A percentile compares a stretch with the other conserved stretches of the same genome.
Evolutionary conservation across 225 moss, liverwort and hornwort species (phyloP).

Genomic region (Thuidium tamariscinum): DNA sequence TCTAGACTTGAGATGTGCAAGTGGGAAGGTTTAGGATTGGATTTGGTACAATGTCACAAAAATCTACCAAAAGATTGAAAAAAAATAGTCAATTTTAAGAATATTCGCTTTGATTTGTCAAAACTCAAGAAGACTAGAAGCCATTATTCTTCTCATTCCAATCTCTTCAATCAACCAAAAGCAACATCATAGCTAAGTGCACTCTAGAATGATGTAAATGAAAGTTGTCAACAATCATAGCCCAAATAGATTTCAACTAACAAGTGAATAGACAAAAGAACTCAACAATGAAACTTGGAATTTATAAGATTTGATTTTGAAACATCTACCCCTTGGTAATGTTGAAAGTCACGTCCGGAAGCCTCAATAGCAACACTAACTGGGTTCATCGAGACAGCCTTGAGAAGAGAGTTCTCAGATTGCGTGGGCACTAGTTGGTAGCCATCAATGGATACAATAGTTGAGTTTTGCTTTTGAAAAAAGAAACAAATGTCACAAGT

Average conservation of each 20-base stretch:
- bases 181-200: neutral
- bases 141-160: neutral
- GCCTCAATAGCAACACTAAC: conserved; percentile 53
- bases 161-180: neutral
- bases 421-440: neutral
- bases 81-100: neutral
- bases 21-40: neutral
- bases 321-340: neutral
- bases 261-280: neutral
- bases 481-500: accelerated
- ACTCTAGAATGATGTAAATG: neutral
- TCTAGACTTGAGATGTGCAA: neutral
- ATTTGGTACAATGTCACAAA: neutral
- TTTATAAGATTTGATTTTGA: neutral
- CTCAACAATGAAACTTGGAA: neutral
- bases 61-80: neutral
- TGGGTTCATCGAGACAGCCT: neutral
- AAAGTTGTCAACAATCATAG: neutral
- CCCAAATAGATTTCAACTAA: neutral
- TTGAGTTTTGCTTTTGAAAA: neutral
- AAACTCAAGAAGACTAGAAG: neutral
- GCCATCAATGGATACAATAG: neutral
- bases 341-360: conserved; percentile 11
- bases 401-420: neutral
- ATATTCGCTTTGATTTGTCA: neutral